Base-by-base conservation (phyloP, 768 basidiomycete species). In the Leccinum subtestaceum region DNA sequence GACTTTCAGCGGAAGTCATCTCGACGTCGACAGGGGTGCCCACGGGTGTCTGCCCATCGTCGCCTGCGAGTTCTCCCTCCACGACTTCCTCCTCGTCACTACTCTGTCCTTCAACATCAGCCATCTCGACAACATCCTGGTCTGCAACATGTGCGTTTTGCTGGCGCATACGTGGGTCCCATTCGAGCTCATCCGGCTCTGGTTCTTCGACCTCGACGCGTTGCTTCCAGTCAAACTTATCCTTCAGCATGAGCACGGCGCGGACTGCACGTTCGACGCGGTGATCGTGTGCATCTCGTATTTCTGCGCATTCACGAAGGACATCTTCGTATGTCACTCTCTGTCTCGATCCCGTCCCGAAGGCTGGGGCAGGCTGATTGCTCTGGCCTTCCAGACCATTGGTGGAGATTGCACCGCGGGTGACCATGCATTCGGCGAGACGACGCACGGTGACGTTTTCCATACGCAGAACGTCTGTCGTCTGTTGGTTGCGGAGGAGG, bases 211-310 rank as follows among this genome's bases (percentile, higher is more conserved):
- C 89, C 60, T 84, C 85, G 21, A 93, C 87, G n/a, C 91, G 79
- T 63, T 85, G 83, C 69, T 86, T 86, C 88, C 90, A 91, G 50
- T 93, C 89, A 69, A 87, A 93, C 71, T 84, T 88, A 57, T 93
- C 91, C 58, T 81, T 76, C 8, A 93, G 75, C 82, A 93, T 86
- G 40, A 78, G 79, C 10, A 94, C 91, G 0, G 92, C 91, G 46
- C 86, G 78, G n/a, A 88, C 80, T 0, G 91, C 91, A 11, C 91
- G 79, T 59, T 91, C 89, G 2, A 88, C 87, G 5, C 90, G 81
- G 49, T 76, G 77, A 71, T 94, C 91, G 63, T 94, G 91, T 23
- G 84, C 88, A 9, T 76, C 76, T 21, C 84, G 78, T 45, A 93
- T 85, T 60, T 84, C 81, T 1, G 77, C 80, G 65, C 88, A 90